Percentiles rank a stretch among this genome's conserved stretches.
phyloP scores from a whole-genome alignment of 148 eudicot genomes.

The Persicaria tinctoria region DNA sequence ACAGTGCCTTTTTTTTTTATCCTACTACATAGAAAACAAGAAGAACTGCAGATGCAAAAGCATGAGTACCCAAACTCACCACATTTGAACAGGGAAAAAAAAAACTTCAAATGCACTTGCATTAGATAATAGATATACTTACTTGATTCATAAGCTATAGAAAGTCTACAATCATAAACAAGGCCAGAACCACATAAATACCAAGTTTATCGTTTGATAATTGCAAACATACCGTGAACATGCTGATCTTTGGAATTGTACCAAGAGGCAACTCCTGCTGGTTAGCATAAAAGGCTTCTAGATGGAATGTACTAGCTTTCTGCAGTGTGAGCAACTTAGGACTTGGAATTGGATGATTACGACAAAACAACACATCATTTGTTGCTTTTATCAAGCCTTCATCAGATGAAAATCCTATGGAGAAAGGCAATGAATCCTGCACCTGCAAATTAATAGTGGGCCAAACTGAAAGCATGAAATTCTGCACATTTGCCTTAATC shows the following conservation, averaged over 20 bases:
- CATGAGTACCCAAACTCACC: not conserved
- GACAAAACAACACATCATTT: constrained; percentile 46
- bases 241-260: constrained; percentile 54
- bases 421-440: constrained; percentile 79
- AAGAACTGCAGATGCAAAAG: not conserved
- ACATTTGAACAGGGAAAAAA: too few species aligned
- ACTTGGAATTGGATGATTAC: constrained; percentile 75
- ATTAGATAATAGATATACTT: not conserved
- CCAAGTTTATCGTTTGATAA: not conserved
- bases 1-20: not conserved
- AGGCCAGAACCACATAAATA: not conserved
- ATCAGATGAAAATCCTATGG: constrained; percentile 54
- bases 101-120: not conserved
- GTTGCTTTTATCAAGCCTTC: constrained; percentile 42
- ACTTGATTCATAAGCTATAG: not conserved
- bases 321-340: constrained; percentile 55
- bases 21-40: not conserved
- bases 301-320: constrained; percentile 38
- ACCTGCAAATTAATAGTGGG: constrained; percentile 37
- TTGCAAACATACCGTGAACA: constrained; percentile 32
- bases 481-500: not conserved
- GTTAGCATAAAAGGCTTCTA: constrained; percentile 61
- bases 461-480: not conserved
- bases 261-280: constrained; percentile 63
- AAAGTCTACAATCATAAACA: not conserved